Conservation (phyloP, 352 stramenopile genomes). For the Paralagenidium karlingii region DNA sequence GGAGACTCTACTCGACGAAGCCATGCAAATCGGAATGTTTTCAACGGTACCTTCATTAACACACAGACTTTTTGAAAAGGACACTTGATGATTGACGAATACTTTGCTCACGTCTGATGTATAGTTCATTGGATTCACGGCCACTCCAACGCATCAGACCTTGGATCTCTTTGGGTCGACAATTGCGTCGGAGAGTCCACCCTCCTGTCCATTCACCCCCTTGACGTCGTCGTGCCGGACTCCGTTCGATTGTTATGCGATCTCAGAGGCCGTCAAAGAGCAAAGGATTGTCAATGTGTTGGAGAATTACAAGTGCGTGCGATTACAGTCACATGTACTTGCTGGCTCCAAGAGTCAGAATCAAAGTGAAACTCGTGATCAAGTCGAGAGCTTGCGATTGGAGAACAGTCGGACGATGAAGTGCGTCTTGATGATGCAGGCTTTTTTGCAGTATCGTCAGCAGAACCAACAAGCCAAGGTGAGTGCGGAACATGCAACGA, state of each 20-base stretch:
- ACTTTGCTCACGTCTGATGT: background rate
- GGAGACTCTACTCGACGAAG: conserved; percentile 53
- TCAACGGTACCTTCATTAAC: background rate
- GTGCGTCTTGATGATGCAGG: too few relatives aligned
- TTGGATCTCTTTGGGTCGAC: conserved; percentile 53
- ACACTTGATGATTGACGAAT: conserved; percentile 1
- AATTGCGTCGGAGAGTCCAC: background rate
- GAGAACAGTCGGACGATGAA: too few relatives aligned
- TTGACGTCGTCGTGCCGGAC: conserved; percentile 5
- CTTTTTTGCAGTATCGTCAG: too few relatives aligned
- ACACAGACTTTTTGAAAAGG: background rate
- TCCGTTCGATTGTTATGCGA: conserved; percentile 69
- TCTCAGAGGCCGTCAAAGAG: conserved; percentile 36
- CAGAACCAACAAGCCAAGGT: conserved; percentile 23
- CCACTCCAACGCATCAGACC: conserved; percentile 51
- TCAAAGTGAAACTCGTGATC: too few relatives aligned
- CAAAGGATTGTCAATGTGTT: conserved; percentile 51
- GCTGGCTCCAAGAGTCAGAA: too few relatives aligned
- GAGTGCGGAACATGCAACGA: too few relatives aligned
- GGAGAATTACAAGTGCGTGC: conserved; percentile 40
- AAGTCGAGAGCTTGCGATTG: too few relatives aligned
- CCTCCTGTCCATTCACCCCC: too few relatives aligned
- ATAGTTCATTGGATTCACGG: conserved; percentile 77
- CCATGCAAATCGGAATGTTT: too few relatives aligned
- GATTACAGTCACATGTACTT: conserved; percentile 6